Evolutionary conservation across 139 green algal genomes (phyloP).

Genomic region (Chlorella sp.): DNA sequence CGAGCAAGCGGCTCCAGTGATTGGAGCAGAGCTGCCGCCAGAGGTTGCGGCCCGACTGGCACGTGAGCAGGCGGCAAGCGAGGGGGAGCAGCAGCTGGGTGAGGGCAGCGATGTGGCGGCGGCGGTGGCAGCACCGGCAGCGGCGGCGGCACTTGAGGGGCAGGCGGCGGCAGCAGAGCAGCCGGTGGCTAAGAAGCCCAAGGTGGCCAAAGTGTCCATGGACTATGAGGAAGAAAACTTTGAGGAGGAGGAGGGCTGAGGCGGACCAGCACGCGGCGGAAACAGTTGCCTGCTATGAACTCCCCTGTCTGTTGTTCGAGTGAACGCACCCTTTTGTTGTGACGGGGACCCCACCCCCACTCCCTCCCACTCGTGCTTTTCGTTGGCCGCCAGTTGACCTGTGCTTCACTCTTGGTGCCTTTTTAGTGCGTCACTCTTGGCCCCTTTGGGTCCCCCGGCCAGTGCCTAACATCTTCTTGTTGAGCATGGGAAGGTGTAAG

Average conservation of each 20-base stretch:
- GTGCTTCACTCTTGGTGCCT: no score
- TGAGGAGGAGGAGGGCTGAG: conserved; percentile 33
- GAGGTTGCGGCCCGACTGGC: conserved; percentile 16
- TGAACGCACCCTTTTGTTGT: no score
- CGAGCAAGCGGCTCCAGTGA: not conserved
- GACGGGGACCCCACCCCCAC: no score
- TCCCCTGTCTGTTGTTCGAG: no score
- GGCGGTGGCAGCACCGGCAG: conserved; percentile 5
- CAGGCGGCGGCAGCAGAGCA: not conserved
- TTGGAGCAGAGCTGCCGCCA: conserved; percentile 33
- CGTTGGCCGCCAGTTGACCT: no score
- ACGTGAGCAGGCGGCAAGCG: not conserved
- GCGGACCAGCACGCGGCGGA: not conserved
- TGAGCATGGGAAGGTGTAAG: no score
- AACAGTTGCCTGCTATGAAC: no score
- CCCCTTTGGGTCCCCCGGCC: no score
- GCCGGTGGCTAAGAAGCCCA: conserved; percentile 15
- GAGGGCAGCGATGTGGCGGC: not conserved
- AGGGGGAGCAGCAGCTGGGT: conserved; percentile 29
- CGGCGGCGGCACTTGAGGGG: not conserved
- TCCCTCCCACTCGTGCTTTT: no score
- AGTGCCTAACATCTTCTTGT: no score
- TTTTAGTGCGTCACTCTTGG: no score
- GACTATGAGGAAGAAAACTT: conserved; percentile 29
- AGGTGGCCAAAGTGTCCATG: not conserved